A percentile compares a stretch with the other conserved stretches of the same genome.
Evolutionary conservation across 2,329 filamentous ascomycete species (phyloP).

Genomic region (Colletotrichum sp.): DNA sequence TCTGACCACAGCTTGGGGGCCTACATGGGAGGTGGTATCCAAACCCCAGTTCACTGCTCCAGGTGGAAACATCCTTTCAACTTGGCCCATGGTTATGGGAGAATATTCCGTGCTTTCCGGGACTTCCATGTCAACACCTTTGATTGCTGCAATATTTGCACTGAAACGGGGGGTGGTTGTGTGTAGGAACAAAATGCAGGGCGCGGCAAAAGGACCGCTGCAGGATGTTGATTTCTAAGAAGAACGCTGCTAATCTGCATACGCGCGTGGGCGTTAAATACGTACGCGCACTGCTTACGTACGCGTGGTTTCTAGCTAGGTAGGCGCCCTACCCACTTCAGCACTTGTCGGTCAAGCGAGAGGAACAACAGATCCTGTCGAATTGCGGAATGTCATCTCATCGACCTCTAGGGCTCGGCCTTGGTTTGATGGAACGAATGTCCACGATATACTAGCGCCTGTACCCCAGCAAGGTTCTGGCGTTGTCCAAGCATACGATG

Average conservation of each 20-base stretch:
- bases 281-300: no score
- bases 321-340: no score
- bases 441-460: slow-evolving; percentile 29
- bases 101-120: slow-evolving; percentile 55
- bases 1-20: slow-evolving; percentile 21
- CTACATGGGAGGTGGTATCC: slow-evolving; percentile 19
- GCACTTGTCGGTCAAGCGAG: slow-evolving; percentile 33
- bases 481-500: slow-evolving; percentile 45
- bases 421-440: slow-evolving; percentile 31
- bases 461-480: slow-evolving; percentile 48
- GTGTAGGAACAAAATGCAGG: no score
- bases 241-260: no score
- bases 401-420: slow-evolving; percentile 31
- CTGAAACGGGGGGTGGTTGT: no score
- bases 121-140: slow-evolving; percentile 59
- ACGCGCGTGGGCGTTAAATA: no score
- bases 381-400: slow-evolving; percentile 29
- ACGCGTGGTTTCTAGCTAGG: no score
- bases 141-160: slow-evolving; percentile 44
- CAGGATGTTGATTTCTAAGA: no score
- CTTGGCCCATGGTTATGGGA: slow-evolving; percentile 26
- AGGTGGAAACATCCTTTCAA: slow-evolving; percentile 25
- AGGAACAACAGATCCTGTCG: slow-evolving; percentile 27
- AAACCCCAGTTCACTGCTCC: slow-evolving; percentile 25
- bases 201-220: no score